Evolutionary conservation across 2,329 filamentous ascomycete genomes (phyloP), one percentile per base, ranked within the genome.

Genomic region (Ophiostoma angusticollis): DNA sequence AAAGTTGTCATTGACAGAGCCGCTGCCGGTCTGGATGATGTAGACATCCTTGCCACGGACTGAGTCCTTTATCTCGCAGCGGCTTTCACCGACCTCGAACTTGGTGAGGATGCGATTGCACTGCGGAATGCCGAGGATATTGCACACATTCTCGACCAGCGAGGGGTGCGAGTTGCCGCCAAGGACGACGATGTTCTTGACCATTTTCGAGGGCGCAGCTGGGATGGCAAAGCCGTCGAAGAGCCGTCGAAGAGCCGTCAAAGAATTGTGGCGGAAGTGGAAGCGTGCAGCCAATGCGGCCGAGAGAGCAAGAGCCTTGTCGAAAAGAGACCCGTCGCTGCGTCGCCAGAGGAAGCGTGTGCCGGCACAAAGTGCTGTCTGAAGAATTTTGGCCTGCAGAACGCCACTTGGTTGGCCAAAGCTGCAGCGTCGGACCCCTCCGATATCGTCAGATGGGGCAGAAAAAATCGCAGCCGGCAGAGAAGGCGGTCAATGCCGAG

Each of bases 1-100:
- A 48, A 98, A 76, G 63, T 93, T 79, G 63, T 98, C 91, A 58
- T 98, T 98, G 63, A 95, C 84, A 53, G 82, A 83, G 47, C 85
- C 86, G 50, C 84, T 84, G 50, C 85, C 86, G 30, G 85, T 91
- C 62, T 96, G 89, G 54, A 98, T 85, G 57, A 96, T 95, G 65
- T 93, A 98, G 58, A 95, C 91, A 75, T 98, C 91, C 61, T 98
- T 98, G 51, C 84, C 91, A 52, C 91, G 82, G 37, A 98, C 91
- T 12, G 86, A 94, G 61, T 98, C 91, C 58, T 87, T 74, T 54
- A 98, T 93, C 62, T 96, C 91, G 47, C 93, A 89, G 40, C 89
- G 78, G 50, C 84, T 93, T 66, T 96, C 91, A 50, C 91, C 91
- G 37, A 91, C 85, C 23, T 86, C 84, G 66, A 98, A 98, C 64